These are phyloP conservation scores for Aspergillus awamori DNA, from an alignment of 2,329 filamentous ascomycete genomes.

Conservation along the genomic window DNA sequence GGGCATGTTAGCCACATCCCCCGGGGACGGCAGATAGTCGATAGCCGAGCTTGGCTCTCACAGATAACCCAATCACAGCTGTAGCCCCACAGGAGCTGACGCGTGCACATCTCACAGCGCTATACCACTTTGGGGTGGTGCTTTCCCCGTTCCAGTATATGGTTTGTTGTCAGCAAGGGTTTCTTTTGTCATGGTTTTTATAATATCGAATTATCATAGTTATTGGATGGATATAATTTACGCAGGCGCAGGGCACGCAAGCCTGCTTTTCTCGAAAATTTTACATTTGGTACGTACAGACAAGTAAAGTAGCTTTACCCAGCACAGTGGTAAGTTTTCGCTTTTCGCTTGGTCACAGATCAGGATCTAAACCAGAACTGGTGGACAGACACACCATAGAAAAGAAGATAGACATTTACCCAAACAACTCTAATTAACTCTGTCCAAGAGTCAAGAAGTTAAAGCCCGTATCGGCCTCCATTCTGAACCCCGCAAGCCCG, in stretches of 20 bases:
- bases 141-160: constrained; percentile 19
- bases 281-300: not conserved
- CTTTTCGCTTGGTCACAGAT: not conserved
- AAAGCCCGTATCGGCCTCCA: constrained; percentile 9
- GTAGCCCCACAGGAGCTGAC: constrained; percentile 34
- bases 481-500: constrained; percentile 31
- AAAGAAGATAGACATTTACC: constrained; percentile 2
- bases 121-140: constrained; percentile 13
- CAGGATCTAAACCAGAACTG: not conserved
- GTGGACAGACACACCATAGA: not conserved
- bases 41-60: constrained; percentile 41
- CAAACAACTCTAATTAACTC: constrained; percentile 3
- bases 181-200: constrained; percentile 3
- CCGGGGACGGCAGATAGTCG: constrained; percentile 42
- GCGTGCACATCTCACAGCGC: constrained; percentile 34
- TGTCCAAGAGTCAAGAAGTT: not conserved
- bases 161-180: constrained; percentile 13
- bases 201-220: too few species aligned
- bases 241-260: not conserved
- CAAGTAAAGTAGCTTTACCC: not conserved
- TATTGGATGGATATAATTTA: not conserved
- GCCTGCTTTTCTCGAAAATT: too few species aligned
- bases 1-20: constrained; percentile 16
- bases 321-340: not conserved
- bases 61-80: constrained; percentile 34